Percentiles rank a stretch among this genome's conserved stretches.
Evolutionary conservation across 2,329 filamentous ascomycete species (phyloP).

Genomic region (Cordyceps pruinosa): DNA sequence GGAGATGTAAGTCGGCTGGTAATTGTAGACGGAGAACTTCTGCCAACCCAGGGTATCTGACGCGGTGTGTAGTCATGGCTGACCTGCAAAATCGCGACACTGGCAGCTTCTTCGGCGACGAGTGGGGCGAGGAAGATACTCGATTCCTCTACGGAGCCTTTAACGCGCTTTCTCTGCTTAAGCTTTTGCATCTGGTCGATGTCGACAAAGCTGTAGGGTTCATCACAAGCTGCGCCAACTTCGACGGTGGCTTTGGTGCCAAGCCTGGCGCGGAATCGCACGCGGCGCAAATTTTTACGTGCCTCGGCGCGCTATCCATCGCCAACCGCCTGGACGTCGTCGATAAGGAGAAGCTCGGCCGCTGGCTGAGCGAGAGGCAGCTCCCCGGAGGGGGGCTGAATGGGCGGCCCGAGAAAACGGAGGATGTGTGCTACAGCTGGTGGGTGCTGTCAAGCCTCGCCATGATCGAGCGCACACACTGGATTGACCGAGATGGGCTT

Average conservation of each 20-base stretch:
- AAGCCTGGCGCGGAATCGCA: constrained; percentile 89
- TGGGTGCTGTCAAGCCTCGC: constrained; percentile 91
- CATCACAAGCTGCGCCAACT: constrained; percentile 78
- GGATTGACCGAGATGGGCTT: constrained; percentile 83
- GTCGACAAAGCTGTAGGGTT: constrained; percentile 74
- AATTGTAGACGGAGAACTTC: too few relatives aligned
- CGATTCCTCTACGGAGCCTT: constrained; percentile 88
- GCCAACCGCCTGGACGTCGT: constrained; percentile 75
- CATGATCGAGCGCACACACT: constrained; percentile 82
- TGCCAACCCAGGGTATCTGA: constrained; percentile 18
- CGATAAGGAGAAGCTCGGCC: constrained; percentile 72
- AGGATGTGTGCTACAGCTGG: constrained; percentile 98
- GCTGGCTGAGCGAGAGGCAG: constrained; percentile 92
- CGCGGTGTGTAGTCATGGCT: constrained; percentile 57
- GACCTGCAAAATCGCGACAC: constrained; percentile 70
- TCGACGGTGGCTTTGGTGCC: constrained; percentile 90
- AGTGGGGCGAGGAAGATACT: constrained; percentile 95
- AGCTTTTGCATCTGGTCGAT: constrained; percentile 65
- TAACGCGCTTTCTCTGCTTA: constrained; percentile 80
- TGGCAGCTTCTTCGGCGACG: constrained; percentile 86
- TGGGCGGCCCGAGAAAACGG: constrained; percentile 87
- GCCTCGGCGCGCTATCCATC: constrained; percentile 79
- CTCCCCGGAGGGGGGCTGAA: constrained; percentile 83
- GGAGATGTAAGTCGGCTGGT: constrained; percentile 58
- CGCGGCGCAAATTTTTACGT: constrained; percentile 92